A percentile compares a stretch with the other conserved stretches of the same genome.
Evolutionary conservation across 352 stramenopile species (phyloP).

Genomic region (Albugo candida): DNA sequence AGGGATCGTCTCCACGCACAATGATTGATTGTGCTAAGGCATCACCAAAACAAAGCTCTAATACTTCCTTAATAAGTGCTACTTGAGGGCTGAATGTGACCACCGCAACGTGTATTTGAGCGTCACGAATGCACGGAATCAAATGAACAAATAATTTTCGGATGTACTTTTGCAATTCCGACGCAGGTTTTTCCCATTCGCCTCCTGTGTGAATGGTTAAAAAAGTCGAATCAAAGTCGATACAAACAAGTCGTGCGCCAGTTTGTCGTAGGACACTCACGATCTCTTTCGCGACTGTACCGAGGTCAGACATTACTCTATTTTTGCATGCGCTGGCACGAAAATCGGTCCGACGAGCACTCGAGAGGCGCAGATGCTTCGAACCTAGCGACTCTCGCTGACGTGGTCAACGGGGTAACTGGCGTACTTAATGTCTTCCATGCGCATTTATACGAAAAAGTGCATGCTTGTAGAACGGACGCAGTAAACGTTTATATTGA

Average conservation of each 20-base stretch:
- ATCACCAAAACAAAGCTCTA: slow-evolving; percentile 24
- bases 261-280: slow-evolving; percentile 15
- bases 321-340: no score
- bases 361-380: no score
- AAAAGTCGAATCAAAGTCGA: slow-evolving; percentile 74
- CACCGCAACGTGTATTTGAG: slow-evolving; percentile 32
- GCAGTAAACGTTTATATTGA: no score
- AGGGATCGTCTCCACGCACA: slow-evolving; percentile 34
- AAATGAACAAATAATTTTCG: slow-evolving; percentile 42
- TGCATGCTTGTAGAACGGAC: no score
- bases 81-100: slow-evolving; percentile 70
- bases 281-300: slow-evolving; percentile 12
- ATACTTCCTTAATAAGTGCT: slow-evolving; percentile 34
- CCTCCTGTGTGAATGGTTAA: slow-evolving; percentile 56
- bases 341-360: no score
- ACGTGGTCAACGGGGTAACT: no score
- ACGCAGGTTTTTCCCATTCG: slow-evolving; percentile 21
- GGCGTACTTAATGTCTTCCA: no score
- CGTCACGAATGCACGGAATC: slow-evolving; percentile 23
- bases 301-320: no score
- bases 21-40: slow-evolving; percentile 23
- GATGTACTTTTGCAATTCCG: slow-evolving; percentile 24
- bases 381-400: no score
- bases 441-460: no score
- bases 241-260: slow-evolving; percentile 46